These are phyloP conservation scores for Fusarium pseudograminearum DNA, from an alignment of 2,329 filamentous ascomycete genomes.

Conservation along the genomic window DNA sequence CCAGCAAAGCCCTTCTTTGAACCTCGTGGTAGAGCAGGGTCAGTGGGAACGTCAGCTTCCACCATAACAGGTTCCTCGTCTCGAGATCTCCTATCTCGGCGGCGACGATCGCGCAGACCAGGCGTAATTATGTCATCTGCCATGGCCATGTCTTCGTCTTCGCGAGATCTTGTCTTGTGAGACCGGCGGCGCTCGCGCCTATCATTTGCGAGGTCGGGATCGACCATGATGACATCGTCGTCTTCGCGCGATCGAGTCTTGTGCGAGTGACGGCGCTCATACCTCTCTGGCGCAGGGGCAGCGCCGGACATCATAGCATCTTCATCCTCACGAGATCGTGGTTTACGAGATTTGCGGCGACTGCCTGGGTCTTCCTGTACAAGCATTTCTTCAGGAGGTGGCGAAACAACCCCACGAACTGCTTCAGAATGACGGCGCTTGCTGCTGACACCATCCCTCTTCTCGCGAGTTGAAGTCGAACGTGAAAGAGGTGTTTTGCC, in stretches of 20 bases:
- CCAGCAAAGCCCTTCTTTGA: constrained; percentile 68
- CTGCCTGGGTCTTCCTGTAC: constrained; percentile 65
- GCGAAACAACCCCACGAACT: constrained; percentile 73
- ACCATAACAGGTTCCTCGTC: constrained; percentile 58
- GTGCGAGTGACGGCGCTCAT: constrained; percentile 57
- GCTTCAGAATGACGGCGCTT: constrained; percentile 77
- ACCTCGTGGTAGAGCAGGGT: constrained; percentile 52
- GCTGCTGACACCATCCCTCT: constrained; percentile 66
- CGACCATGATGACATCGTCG: constrained; percentile 64
- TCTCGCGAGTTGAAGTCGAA: constrained; percentile 76
- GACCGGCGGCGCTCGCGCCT: constrained; percentile 55
- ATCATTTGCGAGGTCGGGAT: constrained; percentile 52
- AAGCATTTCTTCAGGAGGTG: constrained; percentile 75
- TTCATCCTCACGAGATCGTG: constrained; percentile 48
- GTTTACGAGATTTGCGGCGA: constrained; percentile 59
- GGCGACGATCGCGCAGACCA: constrained; percentile 51
- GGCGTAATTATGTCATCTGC: constrained; percentile 53
- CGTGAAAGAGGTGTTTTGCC: constrained; percentile 75
- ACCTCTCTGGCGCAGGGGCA: constrained; percentile 51
- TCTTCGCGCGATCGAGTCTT: constrained; percentile 51
- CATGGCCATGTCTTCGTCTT: constrained; percentile 62
- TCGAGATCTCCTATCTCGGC: constrained; percentile 50
- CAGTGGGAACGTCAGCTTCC: constrained; percentile 51
- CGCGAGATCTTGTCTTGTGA: constrained; percentile 55
- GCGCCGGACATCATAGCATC: constrained; percentile 63